Base-by-base conservation (phyloP, 768 basidiomycete species). In the Pilatotrama ljubarskyi region DNA sequence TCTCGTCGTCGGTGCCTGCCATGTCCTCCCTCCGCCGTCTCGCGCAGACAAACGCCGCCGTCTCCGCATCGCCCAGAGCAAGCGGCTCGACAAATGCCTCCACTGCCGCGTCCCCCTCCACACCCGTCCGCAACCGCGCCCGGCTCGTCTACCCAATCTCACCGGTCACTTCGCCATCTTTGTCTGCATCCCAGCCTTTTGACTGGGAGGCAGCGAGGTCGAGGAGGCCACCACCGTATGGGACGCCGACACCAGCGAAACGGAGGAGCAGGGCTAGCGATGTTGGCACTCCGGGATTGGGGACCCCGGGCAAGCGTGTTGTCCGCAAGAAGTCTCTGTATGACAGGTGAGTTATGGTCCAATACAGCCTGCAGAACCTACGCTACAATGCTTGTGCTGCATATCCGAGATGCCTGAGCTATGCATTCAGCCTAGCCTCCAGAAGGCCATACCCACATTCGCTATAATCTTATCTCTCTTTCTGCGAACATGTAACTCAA, bases 201-300 rank as follows among this genome's bases (percentile, higher is more conserved):
- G 91, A 94, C 75, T 93, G 92, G 92, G 87, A 90, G 29, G 91
- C 92, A 0, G 92, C 86, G 13, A 79, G 87, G n/a, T 79, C 83
- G 0, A 78, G 82, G 50, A 80, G 79, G 61, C 86, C 89, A 3
- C 83, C 91, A 3, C 91, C 91, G 3, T 93, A 88, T 78, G 78
- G 77, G 2, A 85, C 86, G 0, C 89, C 89, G 2, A 69, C 79
- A 7, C 20, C 42, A 1, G 74, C 75, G 51, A 77, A 69, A 75
- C 41, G 79, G 51, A 41, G 51, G 68, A 59, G 79, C 72, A 17
- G 62, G 35, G n/a, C 43, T 22, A 64, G 62, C 37, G 65, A 64
- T 24, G 35, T 59, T 0, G 65, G 65, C 46, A 62, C 60, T 6
- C 59, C 62, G 13, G 71, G 73, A 6, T 56, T 61, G 29, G 75